phyloP scores from a whole-genome alignment of 2,329 filamentous ascomycete species.

The Lecanoromycetidae sp. region DNA sequence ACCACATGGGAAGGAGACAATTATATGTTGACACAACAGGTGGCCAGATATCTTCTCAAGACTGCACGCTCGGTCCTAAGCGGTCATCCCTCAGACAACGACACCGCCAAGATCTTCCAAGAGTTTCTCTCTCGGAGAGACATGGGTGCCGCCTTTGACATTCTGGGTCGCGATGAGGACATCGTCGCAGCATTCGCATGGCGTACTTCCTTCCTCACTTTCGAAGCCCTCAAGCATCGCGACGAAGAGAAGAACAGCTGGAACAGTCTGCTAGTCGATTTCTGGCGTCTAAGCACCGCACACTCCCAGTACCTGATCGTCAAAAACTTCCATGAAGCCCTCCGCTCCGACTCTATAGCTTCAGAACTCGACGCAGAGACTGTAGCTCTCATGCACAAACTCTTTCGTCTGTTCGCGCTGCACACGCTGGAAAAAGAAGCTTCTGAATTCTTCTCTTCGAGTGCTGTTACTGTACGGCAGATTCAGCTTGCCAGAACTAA shows the following conservation, averaged over 20 bases:
- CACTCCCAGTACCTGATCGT: conserved; percentile 68
- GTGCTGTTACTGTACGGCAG: conserved; percentile 58
- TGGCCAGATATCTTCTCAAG: conserved; percentile 65
- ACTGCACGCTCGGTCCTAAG: conserved; percentile 58
- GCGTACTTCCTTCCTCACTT: conserved; percentile 62
- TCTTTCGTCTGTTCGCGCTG: conserved; percentile 54
- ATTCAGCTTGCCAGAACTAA: conserved; percentile 57
- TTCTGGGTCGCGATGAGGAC: conserved; percentile 57
- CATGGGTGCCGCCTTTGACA: conserved; percentile 60
- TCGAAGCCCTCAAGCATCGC: conserved; percentile 61
- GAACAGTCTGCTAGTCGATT: conserved; percentile 67
- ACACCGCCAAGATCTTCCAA: conserved; percentile 55
- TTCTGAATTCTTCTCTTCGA: conserved; percentile 59
- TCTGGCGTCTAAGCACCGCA: conserved; percentile 62
- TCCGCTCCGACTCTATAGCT: conserved; percentile 44
- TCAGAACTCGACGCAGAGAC: conserved; percentile 47
- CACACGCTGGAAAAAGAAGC: conserved; percentile 58
- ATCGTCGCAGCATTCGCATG: conserved; percentile 64
- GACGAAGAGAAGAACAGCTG: conserved; percentile 64
- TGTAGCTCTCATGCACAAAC: conserved; percentile 47
- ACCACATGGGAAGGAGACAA: conserved; percentile 67
- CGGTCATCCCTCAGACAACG: conserved; percentile 52
- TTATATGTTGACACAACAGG: conserved; percentile 73
- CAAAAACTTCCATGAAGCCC: conserved; percentile 63
- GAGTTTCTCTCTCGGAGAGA: conserved; percentile 54